Base-by-base conservation (phyloP, 371 early-diverging fungal genomes). In the Chytridium lagenaria region DNA sequence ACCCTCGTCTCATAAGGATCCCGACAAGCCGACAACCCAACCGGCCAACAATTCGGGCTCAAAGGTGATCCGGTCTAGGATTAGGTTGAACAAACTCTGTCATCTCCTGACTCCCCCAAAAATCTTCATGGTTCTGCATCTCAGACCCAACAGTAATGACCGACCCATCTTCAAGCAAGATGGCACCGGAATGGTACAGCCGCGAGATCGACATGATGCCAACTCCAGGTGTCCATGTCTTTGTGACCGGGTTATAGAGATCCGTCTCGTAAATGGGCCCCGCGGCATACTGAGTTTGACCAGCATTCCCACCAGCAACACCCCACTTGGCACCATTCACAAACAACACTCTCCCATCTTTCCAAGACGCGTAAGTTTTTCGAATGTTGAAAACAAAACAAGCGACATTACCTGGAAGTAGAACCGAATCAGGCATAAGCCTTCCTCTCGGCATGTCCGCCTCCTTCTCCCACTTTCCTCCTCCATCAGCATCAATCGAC, bases 81-180 rank as follows among this genome's bases (percentile, higher is more conserved):
- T n/a, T n/a, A n/a, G n/a, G n/a, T n/a, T n/a, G n/a, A n/a, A n/a
- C n/a, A n/a, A n/a, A n/a, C n/a, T n/a, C n/a, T n/a, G n/a, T n/a
- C n/a, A n/a, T n/a, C n/a, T n/a, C n/a, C n/a, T 10, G 10, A 16
- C 10, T 26, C 3, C 55, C 68, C 67, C 70, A 76, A 39, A 33
- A 50, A 65, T 81, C 80, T 52, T 57, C 44, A 44, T 72, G 77
- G 73, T 82, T 83, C 16, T 67, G 34, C 73, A 72, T 74, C 37
- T 83, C 81, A 23, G 70, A 66, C 12, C 83, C 83, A 15, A 74
- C 69, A n/a, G 81, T 78, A 34, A 79, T 52, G 39, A 81, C 78
- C 19, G 67, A 57, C 16, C 76, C 83, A 50, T 73, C 73, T 16
- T 38, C 55, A 37, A 72, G 28, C 1, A 83, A 71, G 34, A 81